phyloP scores from a whole-genome alignment of 225 moss, liverwort and hornwort genomes.

The Rhytidiadelphus loreus region DNA sequence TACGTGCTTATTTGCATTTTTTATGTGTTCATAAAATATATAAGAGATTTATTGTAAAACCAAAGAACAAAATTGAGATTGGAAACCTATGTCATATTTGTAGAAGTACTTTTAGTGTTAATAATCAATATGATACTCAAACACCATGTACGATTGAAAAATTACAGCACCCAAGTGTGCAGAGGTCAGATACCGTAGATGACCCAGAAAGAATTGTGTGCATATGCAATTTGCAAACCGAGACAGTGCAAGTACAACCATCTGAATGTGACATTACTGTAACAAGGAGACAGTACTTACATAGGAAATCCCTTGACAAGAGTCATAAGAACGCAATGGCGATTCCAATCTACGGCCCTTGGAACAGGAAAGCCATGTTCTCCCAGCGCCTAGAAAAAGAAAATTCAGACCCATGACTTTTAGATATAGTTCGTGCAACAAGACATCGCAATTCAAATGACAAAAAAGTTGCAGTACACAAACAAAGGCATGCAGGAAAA shows the following conservation, averaged over 20 bases:
- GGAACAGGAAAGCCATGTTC: slow-evolving; percentile 85
- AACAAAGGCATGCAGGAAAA: background rate
- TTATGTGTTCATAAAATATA: too few species aligned
- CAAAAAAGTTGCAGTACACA: background rate
- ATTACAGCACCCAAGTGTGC: background rate
- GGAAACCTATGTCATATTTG: background rate
- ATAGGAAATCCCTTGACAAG: slow-evolving; percentile 72
- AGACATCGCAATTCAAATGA: background rate
- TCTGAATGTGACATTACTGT: background rate
- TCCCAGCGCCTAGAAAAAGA: slow-evolving; percentile 46
- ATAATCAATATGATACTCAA: background rate
- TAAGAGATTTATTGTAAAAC: background rate
- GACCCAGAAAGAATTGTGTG: background rate
- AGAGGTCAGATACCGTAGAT: background rate
- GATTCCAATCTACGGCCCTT: slow-evolving; percentile 76
- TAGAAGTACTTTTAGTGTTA: too few species aligned
- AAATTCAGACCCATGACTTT: background rate
- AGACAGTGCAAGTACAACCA: background rate
- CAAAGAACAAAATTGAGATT: background rate
- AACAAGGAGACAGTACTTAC: slow-evolving; percentile 25
- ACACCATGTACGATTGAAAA: background rate
- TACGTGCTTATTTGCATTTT: background rate
- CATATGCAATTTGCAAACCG: background rate
- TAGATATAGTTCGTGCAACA: background rate
- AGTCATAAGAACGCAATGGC: slow-evolving; percentile 84